These are phyloP conservation scores for Eremothecium sinecaudum DNA, from an alignment of 1,139 yeast species.

Conservation along the genomic window DNA sequence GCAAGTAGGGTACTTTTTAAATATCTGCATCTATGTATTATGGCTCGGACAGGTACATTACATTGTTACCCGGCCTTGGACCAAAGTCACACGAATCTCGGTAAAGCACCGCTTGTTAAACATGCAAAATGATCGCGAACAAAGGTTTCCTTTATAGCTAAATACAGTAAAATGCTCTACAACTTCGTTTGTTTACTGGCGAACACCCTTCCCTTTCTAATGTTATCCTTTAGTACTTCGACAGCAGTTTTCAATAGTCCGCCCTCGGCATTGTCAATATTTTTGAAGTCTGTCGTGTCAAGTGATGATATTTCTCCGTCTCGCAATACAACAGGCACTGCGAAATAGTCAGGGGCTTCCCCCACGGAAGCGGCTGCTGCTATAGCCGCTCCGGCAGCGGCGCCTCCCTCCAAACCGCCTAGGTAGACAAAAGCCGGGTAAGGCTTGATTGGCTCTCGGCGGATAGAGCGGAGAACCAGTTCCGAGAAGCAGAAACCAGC, in stretches of 20 bases:
- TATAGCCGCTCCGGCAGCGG: constrained; percentile 34
- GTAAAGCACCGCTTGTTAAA: no score
- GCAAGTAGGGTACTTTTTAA: no score
- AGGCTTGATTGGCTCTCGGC: constrained; percentile 14
- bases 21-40: no score
- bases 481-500: constrained; percentile 61
- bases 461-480: constrained; percentile 22
- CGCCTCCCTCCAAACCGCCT: constrained; percentile 43
- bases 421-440: constrained; percentile 48
- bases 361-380: constrained; percentile 9
- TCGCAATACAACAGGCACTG: constrained; percentile 49
- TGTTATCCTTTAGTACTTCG: constrained; percentile 45
- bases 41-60: no score
- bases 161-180: no score
- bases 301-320: constrained; percentile 42
- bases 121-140: no score
- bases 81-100: no score
- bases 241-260: constrained; percentile 44
- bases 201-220: constrained; percentile 52
- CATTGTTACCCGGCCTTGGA: no score
- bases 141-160: no score
- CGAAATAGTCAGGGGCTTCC: constrained; percentile 42
- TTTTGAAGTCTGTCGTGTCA: constrained; percentile 39
- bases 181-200: no score
- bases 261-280: constrained; percentile 37